These are phyloP conservation scores for Mycena sanguinolenta DNA, from an alignment of 768 basidiomycete species.

Conservation along the genomic window DNA sequence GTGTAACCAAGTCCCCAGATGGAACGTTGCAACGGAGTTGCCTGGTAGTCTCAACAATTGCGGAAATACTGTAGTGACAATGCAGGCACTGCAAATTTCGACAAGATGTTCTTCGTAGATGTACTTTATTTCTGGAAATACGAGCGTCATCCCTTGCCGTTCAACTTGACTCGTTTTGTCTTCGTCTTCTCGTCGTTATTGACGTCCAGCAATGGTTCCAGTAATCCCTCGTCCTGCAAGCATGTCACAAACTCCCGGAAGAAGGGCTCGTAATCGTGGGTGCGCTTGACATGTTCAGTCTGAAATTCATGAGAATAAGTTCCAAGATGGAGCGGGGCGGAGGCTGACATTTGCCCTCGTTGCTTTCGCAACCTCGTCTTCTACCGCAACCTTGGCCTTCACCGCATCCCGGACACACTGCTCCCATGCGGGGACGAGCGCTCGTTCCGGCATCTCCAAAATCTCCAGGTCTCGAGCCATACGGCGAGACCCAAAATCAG, in stretches of 20 bases:
- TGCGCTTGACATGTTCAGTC: slow-evolving; percentile 70
- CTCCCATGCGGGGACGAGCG: slow-evolving; percentile 61
- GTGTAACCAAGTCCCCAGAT: no score
- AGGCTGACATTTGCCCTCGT: slow-evolving; percentile 58
- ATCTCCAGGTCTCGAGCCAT: slow-evolving; percentile 60
- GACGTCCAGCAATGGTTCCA: slow-evolving; percentile 58
- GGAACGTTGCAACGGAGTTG: no score
- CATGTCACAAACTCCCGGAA: slow-evolving; percentile 58
- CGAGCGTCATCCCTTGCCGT: slow-evolving; percentile 22
- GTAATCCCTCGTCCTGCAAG: slow-evolving; percentile 61
- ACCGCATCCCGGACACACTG: slow-evolving; percentile 57
- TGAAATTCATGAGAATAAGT: slow-evolving; percentile 38
- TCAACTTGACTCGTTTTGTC: slow-evolving; percentile 31
- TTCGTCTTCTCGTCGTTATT: slow-evolving; percentile 49
- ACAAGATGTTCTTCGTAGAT: slow-evolving; percentile 7
- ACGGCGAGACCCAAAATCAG: slow-evolving; percentile 60
- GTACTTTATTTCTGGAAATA: background rate
- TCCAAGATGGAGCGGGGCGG: background rate
- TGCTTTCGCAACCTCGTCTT: slow-evolving; percentile 50
- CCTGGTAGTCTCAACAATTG: no score
- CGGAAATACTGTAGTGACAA: no score
- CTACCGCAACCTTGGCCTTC: slow-evolving; percentile 32
- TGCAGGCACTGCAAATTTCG: background rate
- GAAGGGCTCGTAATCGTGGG: slow-evolving; percentile 76
- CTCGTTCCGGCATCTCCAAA: slow-evolving; percentile 55